These are phyloP conservation scores for Kwoniella dendrophila DNA, from an alignment of 768 basidiomycete genomes.

Conservation along the genomic window DNA sequence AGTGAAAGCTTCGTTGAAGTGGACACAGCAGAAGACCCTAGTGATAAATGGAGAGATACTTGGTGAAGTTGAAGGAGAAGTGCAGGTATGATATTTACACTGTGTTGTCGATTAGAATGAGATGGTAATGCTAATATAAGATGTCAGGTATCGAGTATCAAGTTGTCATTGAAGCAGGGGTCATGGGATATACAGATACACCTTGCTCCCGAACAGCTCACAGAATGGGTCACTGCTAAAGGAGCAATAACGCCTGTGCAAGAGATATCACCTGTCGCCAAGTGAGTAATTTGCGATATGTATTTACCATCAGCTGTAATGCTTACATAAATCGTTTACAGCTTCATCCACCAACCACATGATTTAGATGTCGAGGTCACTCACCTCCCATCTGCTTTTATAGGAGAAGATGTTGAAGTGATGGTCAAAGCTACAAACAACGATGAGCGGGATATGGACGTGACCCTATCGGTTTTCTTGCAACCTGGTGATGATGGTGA, in stretches of 20 bases:
- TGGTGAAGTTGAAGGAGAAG: conserved; percentile 60
- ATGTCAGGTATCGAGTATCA: conserved; percentile 32
- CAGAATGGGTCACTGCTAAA: conserved; percentile 20
- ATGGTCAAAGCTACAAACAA: conserved; percentile 68
- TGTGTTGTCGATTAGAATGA: neutral
- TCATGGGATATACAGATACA: conserved; percentile 71
- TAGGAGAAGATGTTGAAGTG: conserved; percentile 81
- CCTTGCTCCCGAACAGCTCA: conserved; percentile 57
- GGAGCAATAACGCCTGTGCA: conserved; percentile 14
- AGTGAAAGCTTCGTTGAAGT: conserved; percentile 62
- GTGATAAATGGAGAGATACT: conserved; percentile 67
- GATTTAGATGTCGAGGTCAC: conserved; percentile 62
- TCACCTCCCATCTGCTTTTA: conserved; percentile 70
- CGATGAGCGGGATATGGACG: conserved; percentile 70
- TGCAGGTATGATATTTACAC: conserved; percentile 61
- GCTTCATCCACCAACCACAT: conserved; percentile 64
- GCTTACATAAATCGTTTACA: conserved; percentile 5
- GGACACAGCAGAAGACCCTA: conserved; percentile 63
- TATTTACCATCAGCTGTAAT: neutral
- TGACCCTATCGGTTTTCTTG: conserved; percentile 72
- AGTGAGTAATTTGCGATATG: conserved; percentile 26
- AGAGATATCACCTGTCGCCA: conserved; percentile 18
- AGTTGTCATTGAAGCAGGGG: conserved; percentile 60
- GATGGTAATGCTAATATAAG: no score
- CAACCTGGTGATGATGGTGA: conserved; percentile 53